Evolutionary conservation across 345 rosid genomes (phyloP).

Genomic region (Pugionium dolabratum): DNA sequence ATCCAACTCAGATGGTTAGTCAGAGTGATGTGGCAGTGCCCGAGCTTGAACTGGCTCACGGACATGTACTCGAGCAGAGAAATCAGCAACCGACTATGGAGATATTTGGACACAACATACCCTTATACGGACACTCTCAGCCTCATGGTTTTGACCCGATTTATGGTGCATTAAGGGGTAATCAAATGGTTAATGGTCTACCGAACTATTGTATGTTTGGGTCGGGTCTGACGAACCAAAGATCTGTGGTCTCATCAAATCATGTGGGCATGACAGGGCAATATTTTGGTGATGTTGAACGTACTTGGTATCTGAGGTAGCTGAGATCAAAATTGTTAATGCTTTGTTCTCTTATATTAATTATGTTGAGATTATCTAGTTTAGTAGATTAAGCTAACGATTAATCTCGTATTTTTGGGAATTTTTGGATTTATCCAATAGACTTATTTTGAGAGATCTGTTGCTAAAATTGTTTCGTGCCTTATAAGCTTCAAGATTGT

Average conservation of each 20-base stretch:
- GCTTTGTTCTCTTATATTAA: background rate
- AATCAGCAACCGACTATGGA: conserved; percentile 3
- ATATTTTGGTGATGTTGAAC: conserved; percentile 9
- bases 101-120: conserved; percentile 19
- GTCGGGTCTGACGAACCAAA: conserved; percentile 18
- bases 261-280: conserved; percentile 15
- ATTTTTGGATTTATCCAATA: background rate
- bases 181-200: conserved; percentile 20
- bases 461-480: too few species aligned
- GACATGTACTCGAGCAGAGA: background rate
- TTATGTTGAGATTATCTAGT: background rate
- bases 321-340: background rate
- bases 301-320: conserved; percentile 3
- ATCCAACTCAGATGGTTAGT: background rate
- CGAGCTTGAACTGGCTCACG: background rate
- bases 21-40: background rate
- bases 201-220: conserved; percentile 19
- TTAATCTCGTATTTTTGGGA: background rate
- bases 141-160: background rate
- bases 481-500: background rate
- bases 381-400: background rate
- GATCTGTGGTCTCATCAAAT: conserved; percentile 5
- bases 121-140: background rate
- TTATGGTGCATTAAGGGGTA: conserved; percentile 10
- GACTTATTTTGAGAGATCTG: background rate